These are phyloP conservation scores for Parathielavia appendiculata DNA, from an alignment of 495 filamentous ascomycete species.

Conservation along the genomic window DNA sequence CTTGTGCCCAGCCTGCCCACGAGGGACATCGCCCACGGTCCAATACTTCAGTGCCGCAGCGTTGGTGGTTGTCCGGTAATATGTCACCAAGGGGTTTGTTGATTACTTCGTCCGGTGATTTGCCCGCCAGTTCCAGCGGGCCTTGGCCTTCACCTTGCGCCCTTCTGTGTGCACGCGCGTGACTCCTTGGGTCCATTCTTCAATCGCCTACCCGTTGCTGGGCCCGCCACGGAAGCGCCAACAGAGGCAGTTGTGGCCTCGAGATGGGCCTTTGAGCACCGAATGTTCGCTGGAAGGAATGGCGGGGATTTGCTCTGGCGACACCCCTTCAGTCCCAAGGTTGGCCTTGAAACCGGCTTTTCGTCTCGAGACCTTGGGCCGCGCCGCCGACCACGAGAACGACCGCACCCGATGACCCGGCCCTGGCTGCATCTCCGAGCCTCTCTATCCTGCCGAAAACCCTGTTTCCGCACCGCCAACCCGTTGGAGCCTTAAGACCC, in stretches of 20 bases:
- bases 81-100: constrained; percentile 17
- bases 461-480: constrained; percentile 5
- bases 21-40: constrained; percentile 6
- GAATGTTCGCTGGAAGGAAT: not conserved
- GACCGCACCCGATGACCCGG: constrained; percentile 8
- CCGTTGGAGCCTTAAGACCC: constrained; percentile 25
- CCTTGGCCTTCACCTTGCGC: constrained; percentile 13
- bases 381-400: constrained; percentile 14
- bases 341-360: constrained; percentile 22
- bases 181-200: constrained; percentile 14
- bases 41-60: constrained; percentile 5
- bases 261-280: constrained; percentile 7
- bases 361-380: constrained; percentile 21
- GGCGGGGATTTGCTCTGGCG: constrained; percentile 10
- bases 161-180: constrained; percentile 11
- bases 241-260: constrained; percentile 4
- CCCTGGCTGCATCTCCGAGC: not conserved
- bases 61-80: constrained; percentile 12
- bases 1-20: constrained; percentile 9
- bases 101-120: constrained; percentile 25
- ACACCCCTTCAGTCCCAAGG: constrained; percentile 21
- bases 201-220: constrained; percentile 9
- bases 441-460: constrained; percentile 9
- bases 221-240: constrained; percentile 7
- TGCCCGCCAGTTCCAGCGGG: constrained; percentile 12